Evolutionary conservation across 345 rosid species (phyloP), one percentile per base, ranked within the genome.

Genomic region (Eutrema yunnanense): DNA sequence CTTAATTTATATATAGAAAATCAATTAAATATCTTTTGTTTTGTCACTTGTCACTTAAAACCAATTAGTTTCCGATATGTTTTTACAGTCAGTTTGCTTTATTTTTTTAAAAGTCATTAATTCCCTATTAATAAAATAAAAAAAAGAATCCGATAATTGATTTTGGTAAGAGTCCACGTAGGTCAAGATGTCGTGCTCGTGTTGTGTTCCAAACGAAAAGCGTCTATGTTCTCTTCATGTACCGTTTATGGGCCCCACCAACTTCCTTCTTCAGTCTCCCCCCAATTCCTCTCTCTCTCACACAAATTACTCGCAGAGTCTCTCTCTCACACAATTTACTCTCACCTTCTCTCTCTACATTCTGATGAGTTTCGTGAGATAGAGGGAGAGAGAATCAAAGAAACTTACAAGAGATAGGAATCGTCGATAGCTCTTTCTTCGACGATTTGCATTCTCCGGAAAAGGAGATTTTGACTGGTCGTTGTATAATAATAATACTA

Each of bases 181-280:
- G 75, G 79, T 62, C 60, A 75, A 75, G 79, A 55, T 75, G 74
- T 75, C 71, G 79, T 69, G 75, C 66, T 76, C 71, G 52, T 76
- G 60, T 62, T 55, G 79, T 62, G 74, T 69, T 76, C 74, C 43
- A 69, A 75, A 69, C 73, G 29, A 76, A 76, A 76, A 76, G 58
- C 36, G 80, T 76, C 80, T 63, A 71, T 57, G 80, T 76, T 76
- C 80, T 70, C 75, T 76, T 76, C 72, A 76, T 76, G 80, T 71
- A 56, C 80, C 67, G 67, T 56, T 55, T 40, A 2, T 34, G 34
- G 80, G 62, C 3, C 80, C 80, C 76, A 63, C 80, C 41, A 3
- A 3, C 32, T 62, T 58, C 38, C 66, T 63, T 56, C 49, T n/a
- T 56, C 71, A 47, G 19, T 58, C 75, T 56, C 65, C 37, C 44